Percentiles rank a stretch among this genome's conserved stretches.
These are phyloP conservation scores for Trametes versicolor DNA, from an alignment of 1,284 basidiomycete genomes.

Conservation along the genomic window DNA sequence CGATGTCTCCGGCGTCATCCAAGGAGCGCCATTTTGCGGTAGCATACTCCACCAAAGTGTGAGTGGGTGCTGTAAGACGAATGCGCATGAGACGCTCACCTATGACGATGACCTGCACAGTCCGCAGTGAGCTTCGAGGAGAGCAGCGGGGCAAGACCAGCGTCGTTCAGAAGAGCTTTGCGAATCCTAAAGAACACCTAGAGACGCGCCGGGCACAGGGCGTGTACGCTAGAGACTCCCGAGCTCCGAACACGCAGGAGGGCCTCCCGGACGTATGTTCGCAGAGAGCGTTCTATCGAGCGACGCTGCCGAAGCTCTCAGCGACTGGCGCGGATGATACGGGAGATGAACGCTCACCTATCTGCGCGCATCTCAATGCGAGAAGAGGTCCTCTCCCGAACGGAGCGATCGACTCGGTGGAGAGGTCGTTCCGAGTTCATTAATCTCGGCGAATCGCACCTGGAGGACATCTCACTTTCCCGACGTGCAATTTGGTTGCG, in stretches of 20 bases:
- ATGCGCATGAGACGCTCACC: neutral
- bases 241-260: constrained; percentile 3
- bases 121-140: neutral
- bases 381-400: neutral
- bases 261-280: neutral
- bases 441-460: constrained; percentile 12
- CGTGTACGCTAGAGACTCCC: neutral
- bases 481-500: too few relatives aligned
- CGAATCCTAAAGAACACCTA: neutral
- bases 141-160: neutral
- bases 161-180: neutral
- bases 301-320: neutral
- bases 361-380: neutral
- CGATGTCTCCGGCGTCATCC: neutral
- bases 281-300: neutral
- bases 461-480: neutral
- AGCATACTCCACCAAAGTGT: neutral
- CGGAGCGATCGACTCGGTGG: neutral
- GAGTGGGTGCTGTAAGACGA: neutral
- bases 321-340: neutral
- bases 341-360: constrained; percentile 3
- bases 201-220: neutral
- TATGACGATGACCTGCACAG: neutral
- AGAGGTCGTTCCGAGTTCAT: neutral
- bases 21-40: neutral